phyloP scores from a whole-genome alignment of 495 filamentous ascomycete species.

The Hypomontagnella monticulosa region DNA sequence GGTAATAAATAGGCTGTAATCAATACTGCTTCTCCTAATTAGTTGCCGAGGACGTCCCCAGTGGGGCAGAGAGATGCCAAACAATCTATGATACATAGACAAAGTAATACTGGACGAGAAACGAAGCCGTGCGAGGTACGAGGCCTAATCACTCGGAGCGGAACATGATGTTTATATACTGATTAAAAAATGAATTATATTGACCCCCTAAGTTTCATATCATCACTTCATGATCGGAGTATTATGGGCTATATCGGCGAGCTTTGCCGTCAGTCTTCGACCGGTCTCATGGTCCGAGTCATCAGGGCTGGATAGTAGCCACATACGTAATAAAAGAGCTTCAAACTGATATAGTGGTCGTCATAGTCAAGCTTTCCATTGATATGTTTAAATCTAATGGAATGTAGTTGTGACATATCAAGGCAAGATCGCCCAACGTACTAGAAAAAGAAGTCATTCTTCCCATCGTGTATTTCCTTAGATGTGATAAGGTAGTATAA shows the following conservation, averaged over 20 bases:
- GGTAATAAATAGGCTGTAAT: background rate
- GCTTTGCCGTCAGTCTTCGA: background rate
- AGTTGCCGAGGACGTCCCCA: constrained; percentile 12
- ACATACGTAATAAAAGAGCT: constrained; percentile 22
- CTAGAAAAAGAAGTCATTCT: background rate
- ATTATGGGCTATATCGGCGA: background rate
- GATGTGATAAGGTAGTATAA: background rate
- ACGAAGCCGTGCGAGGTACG: background rate
- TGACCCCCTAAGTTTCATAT: background rate
- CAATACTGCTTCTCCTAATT: constrained; percentile 18
- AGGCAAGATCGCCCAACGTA: constrained; percentile 7
- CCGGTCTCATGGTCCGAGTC: background rate
- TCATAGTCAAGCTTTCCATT: background rate
- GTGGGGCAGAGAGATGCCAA: constrained; percentile 10
- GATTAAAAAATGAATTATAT: background rate
- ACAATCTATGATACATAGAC: constrained; percentile 10
- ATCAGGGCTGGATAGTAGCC: constrained; percentile 6
- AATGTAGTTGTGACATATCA: constrained; percentile 18
- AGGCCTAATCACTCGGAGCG: background rate
- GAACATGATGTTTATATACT: constrained; percentile 5
- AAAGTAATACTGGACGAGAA: background rate
- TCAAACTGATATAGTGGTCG: background rate
- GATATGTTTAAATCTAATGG: background rate
- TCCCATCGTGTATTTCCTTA: background rate
- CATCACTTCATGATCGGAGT: background rate